These are phyloP conservation scores for Datisca glomerata DNA, from an alignment of 306 rosid genomes.

Conservation along the genomic window DNA sequence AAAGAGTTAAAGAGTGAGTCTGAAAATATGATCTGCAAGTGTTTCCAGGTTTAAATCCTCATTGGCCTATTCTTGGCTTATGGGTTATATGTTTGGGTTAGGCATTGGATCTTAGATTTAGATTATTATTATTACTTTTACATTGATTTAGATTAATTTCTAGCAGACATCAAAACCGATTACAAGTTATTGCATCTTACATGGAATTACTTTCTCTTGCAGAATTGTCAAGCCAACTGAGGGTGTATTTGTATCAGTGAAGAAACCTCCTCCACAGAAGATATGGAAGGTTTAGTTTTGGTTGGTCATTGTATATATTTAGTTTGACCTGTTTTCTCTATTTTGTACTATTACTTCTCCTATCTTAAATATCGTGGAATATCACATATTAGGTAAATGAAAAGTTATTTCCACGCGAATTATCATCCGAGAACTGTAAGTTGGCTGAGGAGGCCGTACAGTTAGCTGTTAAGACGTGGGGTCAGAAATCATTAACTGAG, in stretches of 20 bases:
- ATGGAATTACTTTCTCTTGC: constrained; percentile 26
- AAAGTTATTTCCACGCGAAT: constrained; percentile 73
- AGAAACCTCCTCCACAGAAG: constrained; percentile 77
- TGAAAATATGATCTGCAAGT: too few species aligned
- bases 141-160: not conserved
- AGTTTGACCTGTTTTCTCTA: not conserved
- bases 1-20: too few species aligned
- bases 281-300: constrained; percentile 62
- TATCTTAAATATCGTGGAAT: not conserved
- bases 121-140: not conserved
- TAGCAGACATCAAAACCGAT: constrained; percentile 1
- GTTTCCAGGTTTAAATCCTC: too few species aligned
- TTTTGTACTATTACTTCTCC: not conserved
- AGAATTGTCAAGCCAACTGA: constrained; percentile 80
- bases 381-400: constrained; percentile 58
- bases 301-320: constrained; percentile 8
- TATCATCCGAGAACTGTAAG: constrained; percentile 50
- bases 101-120: not conserved
- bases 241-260: constrained; percentile 67
- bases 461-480: constrained; percentile 81
- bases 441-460: constrained; percentile 69
- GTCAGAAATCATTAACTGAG: constrained; percentile 74
- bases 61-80: not conserved
- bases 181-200: constrained; percentile 10
- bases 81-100: not conserved